Percentiles rank a stretch among this genome's conserved stretches.
Evolutionary conservation across 2,329 filamentous ascomycete genomes (phyloP).

Genomic region (Fusarium secorum): DNA sequence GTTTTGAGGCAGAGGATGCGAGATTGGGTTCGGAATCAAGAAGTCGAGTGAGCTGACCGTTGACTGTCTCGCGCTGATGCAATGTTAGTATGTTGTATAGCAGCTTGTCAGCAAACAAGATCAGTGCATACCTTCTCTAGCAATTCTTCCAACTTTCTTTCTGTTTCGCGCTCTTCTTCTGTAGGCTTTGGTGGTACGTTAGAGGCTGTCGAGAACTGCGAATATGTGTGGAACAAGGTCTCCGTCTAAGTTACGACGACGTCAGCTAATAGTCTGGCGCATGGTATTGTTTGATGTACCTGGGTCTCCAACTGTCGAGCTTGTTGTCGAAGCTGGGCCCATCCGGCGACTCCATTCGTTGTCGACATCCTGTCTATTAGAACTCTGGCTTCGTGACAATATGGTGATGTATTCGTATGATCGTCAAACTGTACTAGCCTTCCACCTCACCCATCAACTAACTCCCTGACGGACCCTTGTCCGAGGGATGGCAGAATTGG

Average conservation of each 20-base stretch:
- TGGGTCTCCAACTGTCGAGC: constrained; percentile 88
- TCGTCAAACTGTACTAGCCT: constrained; percentile 12
- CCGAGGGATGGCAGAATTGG: constrained; percentile 38
- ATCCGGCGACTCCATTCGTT: constrained; percentile 68
- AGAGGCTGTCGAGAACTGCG: constrained; percentile 83
- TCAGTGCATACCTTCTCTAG: constrained; percentile 72
- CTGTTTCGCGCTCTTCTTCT: constrained; percentile 81
- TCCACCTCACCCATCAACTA: constrained; percentile 29
- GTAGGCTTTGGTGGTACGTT: constrained; percentile 84
- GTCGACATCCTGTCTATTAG: constrained; percentile 56
- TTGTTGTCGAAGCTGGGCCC: constrained; percentile 94
- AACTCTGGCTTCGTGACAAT: constrained; percentile 3
- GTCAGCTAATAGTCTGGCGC: constrained; percentile 32
- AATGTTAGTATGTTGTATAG: constrained; percentile 16
- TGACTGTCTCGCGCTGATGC: constrained; percentile 77
- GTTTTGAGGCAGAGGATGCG: constrained; percentile 91
- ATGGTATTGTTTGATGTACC: constrained; percentile 58
- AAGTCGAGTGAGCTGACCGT: constrained; percentile 83
- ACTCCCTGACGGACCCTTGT: constrained; percentile 41
- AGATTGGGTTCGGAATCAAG: constrained; percentile 91
- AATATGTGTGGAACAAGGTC: constrained; percentile 82
- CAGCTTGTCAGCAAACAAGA: neutral
- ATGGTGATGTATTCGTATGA: constrained; percentile 24
- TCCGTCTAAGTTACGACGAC: constrained; percentile 70
- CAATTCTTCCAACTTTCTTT: constrained; percentile 83